Evolutionary conservation across 164 flowering plant genomes (phyloP), one percentile per base, ranked within the genome.

Genomic region (Aristolochia contorta): DNA sequence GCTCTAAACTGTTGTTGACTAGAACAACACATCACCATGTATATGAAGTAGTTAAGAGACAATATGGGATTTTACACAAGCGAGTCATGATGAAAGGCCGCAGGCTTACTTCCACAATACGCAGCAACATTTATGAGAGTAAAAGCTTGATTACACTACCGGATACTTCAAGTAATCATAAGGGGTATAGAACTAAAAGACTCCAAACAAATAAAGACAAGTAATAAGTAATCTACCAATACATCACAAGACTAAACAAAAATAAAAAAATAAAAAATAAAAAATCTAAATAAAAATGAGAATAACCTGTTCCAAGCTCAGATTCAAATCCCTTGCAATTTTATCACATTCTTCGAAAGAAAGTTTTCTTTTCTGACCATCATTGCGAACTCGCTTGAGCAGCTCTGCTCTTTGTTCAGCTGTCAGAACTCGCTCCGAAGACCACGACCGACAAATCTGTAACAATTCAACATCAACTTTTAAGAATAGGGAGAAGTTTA

Each of bases 321-420:
- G 73, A 80, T 82, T 82, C 54, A 92, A 82, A 65, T 92, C 93
- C 67, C 74, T 79, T 4, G 96, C 91, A 66, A 92, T 87, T 74
- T 77, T 74, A 67, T 69, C 81, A 75, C 93, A 85, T 25, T 87
- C 84, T 46, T 66, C 66, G 60, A 71, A 80, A 43, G 93, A 69
- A 57, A 92, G 80, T 63, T 80, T 87, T 67, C 74, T 78, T 53
- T 71, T 50, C n/a, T 67, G 71, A 60, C 71, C 73, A 51, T 79
- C 81, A 62, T 56, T 79, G 56, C 65, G 56, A 22, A 91, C 56
- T 57, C 78, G 83, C 71, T 86, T 82, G 47, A 78, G 70, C 60
- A 89, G 86, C 74, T 81, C 78, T 62, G 81, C 81, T 57, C 97
- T 90, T 70, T 90, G 96, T 24, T 81, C 92, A 61, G 92, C 89